Evolutionary conservation across 2,329 filamentous ascomycete species (phyloP), one percentile per base, ranked within the genome.

Genomic region (Fusarium guadeloupense): DNA sequence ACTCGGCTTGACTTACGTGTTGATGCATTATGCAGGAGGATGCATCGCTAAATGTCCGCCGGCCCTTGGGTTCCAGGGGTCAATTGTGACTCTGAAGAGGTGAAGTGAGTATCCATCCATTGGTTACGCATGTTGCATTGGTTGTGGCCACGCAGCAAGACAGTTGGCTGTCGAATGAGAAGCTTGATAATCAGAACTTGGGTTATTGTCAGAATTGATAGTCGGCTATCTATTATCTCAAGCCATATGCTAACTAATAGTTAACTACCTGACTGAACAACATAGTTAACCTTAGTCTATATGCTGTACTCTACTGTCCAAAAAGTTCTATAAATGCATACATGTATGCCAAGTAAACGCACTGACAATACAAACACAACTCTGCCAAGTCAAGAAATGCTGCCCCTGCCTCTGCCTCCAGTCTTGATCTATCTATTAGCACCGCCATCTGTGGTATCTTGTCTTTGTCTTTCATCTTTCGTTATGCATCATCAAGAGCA

Each of bases 1-100:
- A 12, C 19, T 54, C 56, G 62, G 26, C 13, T 26, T 53, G 33
- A 41, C 45, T 37, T 37, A 37, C 43, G 39, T 47, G 25, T 38
- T 46, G 51, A 64, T 67, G 57, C 62, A 64, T 49, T 55, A 70
- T 68, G 68, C 64, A 70, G 62, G 67, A 69, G 64, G 51, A 49
- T 54, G 61, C 66, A 52, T 60, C 49, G n/a, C n/a, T n/a, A n/a
- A n/a, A n/a, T n/a, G n/a, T n/a, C n/a, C n/a, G n/a, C n/a, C n/a
- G 38, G 39, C 40, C 40, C 45, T 28, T 41, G 45, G 45, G 28
- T 21, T 48, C 42, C 23, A 39, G 26, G 26, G 26, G 28, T n/a
- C 14, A 4, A n/a, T 12, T 30, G 28, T 30, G 9, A 30, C 28
- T 30, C 28, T 26, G 25, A 12, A 9, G 13, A 12, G 25, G 10